Evolutionary conservation across 1,139 yeast genomes (phyloP), one percentile per base, ranked within the genome.

Genomic region (Lodderomyces metapsilosis): DNA sequence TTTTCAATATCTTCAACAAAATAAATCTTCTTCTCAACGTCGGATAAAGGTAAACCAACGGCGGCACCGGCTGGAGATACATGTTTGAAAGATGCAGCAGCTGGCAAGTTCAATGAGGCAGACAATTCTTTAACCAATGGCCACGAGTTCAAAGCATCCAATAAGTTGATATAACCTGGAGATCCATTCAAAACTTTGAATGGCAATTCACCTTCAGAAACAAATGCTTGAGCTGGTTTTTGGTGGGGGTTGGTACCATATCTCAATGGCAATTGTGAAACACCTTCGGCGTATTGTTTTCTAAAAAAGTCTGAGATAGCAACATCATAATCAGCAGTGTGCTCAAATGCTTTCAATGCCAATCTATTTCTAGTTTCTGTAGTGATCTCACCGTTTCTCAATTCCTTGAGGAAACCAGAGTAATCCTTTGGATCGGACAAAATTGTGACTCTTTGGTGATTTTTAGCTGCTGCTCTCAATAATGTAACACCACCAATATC

Each of bases 11-110:
- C 97, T 57, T 82, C 82, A 50, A 92, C 98, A 64, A 92, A 92
- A 76, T 92, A 92, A 49, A 92, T 80, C 69, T 91, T 87, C 80
- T 91, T 91, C 74, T 92, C 98, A 48, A 83, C 75, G 44, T 91
- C 98, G 39, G 85, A 62, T 57, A 92, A 76, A 51, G 98, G 98
- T 53, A 89, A 71, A 53, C 98, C 98, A 45, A 92, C 96, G 39
- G 98, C 98, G 39, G 84, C 95, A 68, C 98, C 98, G 25, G 98
- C 98, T 51, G 98, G 98, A 23, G 97, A 88, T 48, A 92, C 98
- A 67, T 92, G 98, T 77, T 92, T 92, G 76, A 92, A 92, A 31
- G 96, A 88, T 46, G 98, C 98, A 56, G 98, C 98, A 42, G 98
- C 98, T 42, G 98, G 98, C 56, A 92, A 77, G 68, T 87, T 88